phyloP scores from a whole-genome alignment of 2,329 filamentous ascomycete species.

The Colletotrichum somersetense region DNA sequence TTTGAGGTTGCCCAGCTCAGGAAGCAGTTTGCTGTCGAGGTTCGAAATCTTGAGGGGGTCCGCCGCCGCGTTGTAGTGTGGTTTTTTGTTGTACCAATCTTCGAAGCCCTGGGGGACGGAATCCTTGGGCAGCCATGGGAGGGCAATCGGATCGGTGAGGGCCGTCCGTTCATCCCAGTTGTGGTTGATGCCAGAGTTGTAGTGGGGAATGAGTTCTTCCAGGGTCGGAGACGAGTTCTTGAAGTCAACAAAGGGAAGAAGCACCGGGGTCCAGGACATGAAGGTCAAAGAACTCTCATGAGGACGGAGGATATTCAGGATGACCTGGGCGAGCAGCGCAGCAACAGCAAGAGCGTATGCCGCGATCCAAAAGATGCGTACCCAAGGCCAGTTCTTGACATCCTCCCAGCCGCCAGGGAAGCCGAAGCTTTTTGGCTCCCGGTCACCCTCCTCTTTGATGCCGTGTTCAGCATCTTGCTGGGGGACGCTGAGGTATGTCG shows the following conservation, averaged over 20 bases:
- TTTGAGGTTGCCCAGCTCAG: constrained; percentile 38
- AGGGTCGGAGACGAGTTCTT: constrained; percentile 47
- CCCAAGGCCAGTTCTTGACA: neutral
- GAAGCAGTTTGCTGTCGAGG: constrained; percentile 46
- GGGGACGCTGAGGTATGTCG: neutral
- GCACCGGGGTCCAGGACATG: constrained; percentile 52
- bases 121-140: constrained; percentile 48
- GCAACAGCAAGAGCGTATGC: neutral
- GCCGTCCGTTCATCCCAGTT: constrained; percentile 49
- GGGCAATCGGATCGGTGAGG: constrained; percentile 42
- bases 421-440: neutral
- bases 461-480: neutral
- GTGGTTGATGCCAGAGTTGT: constrained; percentile 44
- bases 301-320: constrained; percentile 45
- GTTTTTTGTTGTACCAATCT: constrained; percentile 46
- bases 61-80: constrained; percentile 49
- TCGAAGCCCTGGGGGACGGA: constrained; percentile 41
- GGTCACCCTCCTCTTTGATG: neutral
- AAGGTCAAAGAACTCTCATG: constrained; percentile 49
- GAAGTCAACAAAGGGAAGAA: constrained; percentile 53
- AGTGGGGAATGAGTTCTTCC: constrained; percentile 43
- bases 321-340: neutral
- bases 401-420: neutral
- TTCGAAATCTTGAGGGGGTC: constrained; percentile 53
- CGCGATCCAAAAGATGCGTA: neutral